Evolutionary conservation across 371 early-diverging fungal species (phyloP).

Genomic region (Gilbertella persicaria): DNA sequence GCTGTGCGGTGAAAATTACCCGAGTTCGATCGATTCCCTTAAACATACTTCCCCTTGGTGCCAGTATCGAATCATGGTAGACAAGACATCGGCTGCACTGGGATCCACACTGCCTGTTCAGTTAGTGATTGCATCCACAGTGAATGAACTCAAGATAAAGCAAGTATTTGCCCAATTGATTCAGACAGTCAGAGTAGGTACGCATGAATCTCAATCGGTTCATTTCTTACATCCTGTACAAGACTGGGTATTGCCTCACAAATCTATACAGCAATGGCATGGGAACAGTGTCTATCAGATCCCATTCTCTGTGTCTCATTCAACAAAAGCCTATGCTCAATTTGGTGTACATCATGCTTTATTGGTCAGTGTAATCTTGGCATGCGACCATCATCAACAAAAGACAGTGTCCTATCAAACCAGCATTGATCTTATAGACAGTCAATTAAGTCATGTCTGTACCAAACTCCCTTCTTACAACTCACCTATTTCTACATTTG

Average conservation of each 20-base stretch:
- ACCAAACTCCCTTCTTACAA: constrained; percentile 14
- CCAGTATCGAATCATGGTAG: constrained; percentile 28
- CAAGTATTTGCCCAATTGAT: constrained; percentile 23
- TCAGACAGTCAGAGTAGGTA: background rate
- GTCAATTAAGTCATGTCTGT: constrained; percentile 8
- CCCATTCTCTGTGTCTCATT: constrained; percentile 12
- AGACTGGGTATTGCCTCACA: background rate
- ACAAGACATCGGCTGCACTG: constrained; percentile 17
- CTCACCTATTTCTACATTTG: constrained; percentile 10
- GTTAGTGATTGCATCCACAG: constrained; percentile 19
- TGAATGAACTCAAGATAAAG: constrained; percentile 18
- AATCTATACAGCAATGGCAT: constrained; percentile 5
- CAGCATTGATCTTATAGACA: constrained; percentile 14
- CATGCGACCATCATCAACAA: constrained; percentile 2
- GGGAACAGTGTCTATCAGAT: constrained; percentile 10
- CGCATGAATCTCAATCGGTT: constrained; percentile 8
- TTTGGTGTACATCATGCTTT: constrained; percentile 15
- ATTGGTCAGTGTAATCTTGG: constrained; percentile 12
- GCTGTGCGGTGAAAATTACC: constrained; percentile 18
- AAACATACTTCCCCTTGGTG: constrained; percentile 26
- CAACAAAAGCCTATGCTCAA: constrained; percentile 9
- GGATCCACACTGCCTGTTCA: constrained; percentile 22
- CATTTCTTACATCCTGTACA: constrained; percentile 18
- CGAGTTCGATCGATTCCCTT: constrained; percentile 12
- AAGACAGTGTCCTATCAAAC: constrained; percentile 16